These are phyloP conservation scores for Pythium insidiosum DNA, from an alignment of 352 stramenopile genomes.

Conservation along the genomic window DNA sequence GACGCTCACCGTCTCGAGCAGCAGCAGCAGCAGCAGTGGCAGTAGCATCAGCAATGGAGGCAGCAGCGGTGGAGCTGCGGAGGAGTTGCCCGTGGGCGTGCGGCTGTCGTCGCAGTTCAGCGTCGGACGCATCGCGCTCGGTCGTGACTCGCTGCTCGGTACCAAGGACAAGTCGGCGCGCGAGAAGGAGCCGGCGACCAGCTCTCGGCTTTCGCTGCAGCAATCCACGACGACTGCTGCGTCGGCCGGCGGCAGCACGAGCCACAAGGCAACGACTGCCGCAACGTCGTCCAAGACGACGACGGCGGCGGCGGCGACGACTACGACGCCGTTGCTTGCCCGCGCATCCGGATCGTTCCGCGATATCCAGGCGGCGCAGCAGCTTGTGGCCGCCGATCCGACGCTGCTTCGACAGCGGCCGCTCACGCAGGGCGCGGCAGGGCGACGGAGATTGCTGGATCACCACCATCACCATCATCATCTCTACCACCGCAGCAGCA, in stretches of 20 bases:
- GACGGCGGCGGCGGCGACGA: background rate
- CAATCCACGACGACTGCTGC: too few relatives aligned
- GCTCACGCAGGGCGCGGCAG: conserved; percentile 11
- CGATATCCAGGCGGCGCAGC: conserved; percentile 1
- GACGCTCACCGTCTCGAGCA: background rate
- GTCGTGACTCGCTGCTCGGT: conserved; percentile 41
- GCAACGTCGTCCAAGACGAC: background rate
- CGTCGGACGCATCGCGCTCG: conserved; percentile 57
- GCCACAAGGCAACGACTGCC: too few relatives aligned
- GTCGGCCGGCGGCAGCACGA: background rate
- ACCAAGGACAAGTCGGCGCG: conserved; percentile 24
- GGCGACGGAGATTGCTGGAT: conserved; percentile 19
- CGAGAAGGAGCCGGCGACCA: conserved; percentile 7
- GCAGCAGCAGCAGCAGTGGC: background rate
- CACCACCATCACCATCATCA: conserved; percentile 17
- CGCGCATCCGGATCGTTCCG: background rate
- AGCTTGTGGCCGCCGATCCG: conserved; percentile 12
- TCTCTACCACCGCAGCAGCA: background rate
- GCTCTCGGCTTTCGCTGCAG: too few relatives aligned
- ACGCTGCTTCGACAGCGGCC: conserved; percentile 9
- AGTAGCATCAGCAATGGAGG: background rate
- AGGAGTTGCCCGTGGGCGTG: too few relatives aligned
- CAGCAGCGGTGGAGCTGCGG: background rate
- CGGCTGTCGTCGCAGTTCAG: conserved; percentile 29
- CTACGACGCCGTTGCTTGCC: background rate